phyloP scores from a whole-genome alignment of 2,329 filamentous ascomycete genomes.

The Pezicula rhizophila region DNA sequence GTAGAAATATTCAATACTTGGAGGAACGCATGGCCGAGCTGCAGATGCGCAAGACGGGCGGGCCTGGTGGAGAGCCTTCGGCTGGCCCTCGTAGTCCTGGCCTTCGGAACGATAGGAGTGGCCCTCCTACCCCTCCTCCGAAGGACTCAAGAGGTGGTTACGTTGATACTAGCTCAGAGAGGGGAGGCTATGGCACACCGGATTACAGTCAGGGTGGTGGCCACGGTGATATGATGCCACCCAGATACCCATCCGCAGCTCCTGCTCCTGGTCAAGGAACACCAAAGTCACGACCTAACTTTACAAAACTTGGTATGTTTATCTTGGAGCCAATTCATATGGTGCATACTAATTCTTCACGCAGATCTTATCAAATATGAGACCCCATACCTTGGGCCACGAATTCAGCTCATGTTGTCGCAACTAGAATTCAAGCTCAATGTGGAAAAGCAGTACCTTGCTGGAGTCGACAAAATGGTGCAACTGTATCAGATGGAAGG shows the following conservation, averaged over 20 bases:
- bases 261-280: conserved; percentile 60
- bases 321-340: conserved; percentile 4
- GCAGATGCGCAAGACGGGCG: conserved; percentile 70
- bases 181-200: conserved; percentile 56
- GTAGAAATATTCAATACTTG: conserved; percentile 90
- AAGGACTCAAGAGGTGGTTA: conserved; percentile 58
- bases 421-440: conserved; percentile 98
- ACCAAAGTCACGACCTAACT: conserved; percentile 78
- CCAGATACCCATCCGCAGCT: conserved; percentile 71
- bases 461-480: conserved; percentile 99
- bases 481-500: conserved; percentile 96
- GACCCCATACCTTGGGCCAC: conserved; percentile 87
- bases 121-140: conserved; percentile 61
- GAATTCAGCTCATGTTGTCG: conserved; percentile 98
- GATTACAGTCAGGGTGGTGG: conserved; percentile 54
- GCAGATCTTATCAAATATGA: conserved; percentile 97
- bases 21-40: conserved; percentile 87
- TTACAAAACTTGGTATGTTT: conserved; percentile 83
- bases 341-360: conserved; percentile 9
- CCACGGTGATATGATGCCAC: conserved; percentile 71
- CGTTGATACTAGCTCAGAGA: conserved; percentile 40
- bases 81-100: conserved; percentile 39
- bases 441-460: conserved; percentile 97
- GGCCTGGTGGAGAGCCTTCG: conserved; percentile 32
- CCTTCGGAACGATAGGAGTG: conserved; percentile 37